Base-by-base conservation (phyloP, 352 stramenopile genomes). In the Phytophthora melonis region DNA sequence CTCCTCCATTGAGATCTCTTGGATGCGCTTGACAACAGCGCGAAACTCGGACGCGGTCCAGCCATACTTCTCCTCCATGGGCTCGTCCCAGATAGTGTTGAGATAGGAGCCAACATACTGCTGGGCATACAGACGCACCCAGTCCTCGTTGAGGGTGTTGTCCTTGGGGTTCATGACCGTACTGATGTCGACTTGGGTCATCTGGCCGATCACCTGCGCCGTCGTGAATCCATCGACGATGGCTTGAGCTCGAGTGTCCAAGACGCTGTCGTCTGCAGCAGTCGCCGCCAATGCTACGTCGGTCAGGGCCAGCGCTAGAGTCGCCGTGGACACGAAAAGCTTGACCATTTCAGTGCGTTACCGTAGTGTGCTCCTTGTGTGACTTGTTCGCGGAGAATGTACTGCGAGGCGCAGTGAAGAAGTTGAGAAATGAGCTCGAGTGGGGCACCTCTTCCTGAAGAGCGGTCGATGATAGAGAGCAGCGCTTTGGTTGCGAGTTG, bases 101-200 rank as follows among this genome's bases (percentile, higher is more conserved):
- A 98, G 72, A 54, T 97, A 93, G n/a, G 89, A 97, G 2, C 93
- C 93, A 34, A 97, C 79, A 25, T 94, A 89, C 23, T 92, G 74
- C 63, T 88, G 65, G 4, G 89, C 88, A 55, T 90, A 91, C 5
- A 80, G 59, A 27, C 79, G 77, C 16, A 97, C 75, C 11, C 79
- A 58, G 27, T 81, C 79, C 47, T 80, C 68, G 36, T 94, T 86
- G n/a, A 92, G 62, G 3, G 76, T 82, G 39, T 75, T 75, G 58
- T 94, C 76, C 2, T 89, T 76, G 10, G 78, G 45, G 27, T 84
- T 75, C 27, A 97, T 64, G 8, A 97, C 75, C 1, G 86, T 81
- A 39, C 79, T 87, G 53, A 97, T 86, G 60, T 97, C 90, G 32
- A 98, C 80, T 73, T 98, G 93, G 9, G 89, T 91, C 90, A 98